phyloP scores from a whole-genome alignment of 176 grass and related monocot genomes.

The Oryza meyeriana region DNA sequence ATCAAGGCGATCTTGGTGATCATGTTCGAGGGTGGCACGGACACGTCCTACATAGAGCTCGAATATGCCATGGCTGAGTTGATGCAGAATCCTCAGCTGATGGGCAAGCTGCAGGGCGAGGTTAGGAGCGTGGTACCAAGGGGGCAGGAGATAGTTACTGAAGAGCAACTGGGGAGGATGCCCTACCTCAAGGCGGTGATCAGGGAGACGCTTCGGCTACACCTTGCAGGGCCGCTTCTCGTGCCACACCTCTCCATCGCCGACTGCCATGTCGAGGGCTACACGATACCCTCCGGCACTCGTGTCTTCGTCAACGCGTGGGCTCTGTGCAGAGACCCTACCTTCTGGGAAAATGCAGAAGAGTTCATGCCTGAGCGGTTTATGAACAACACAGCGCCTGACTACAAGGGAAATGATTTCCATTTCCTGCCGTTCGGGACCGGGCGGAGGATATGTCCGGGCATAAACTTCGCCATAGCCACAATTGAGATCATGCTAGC shows the following conservation, averaged over 20 bases:
- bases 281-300: conserved; percentile 31
- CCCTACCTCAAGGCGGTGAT: conserved; percentile 34
- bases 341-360: no score
- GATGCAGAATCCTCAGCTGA: background rate
- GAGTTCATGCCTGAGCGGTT: conserved; percentile 11
- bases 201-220: conserved; percentile 46
- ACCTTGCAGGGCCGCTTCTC: conserved; percentile 25
- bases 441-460: conserved; percentile 36
- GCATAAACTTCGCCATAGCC: conserved; percentile 30
- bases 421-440: conserved; percentile 34
- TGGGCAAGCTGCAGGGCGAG: conserved; percentile 48
- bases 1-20: background rate
- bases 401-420: conserved; percentile 35
- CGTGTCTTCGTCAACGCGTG: conserved; percentile 33
- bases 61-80: conserved; percentile 34
- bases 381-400: background rate
- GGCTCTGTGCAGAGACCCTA: background rate
- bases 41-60: conserved; percentile 31
- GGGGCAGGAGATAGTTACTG: background rate
- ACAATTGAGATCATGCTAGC: conserved; percentile 31
- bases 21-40: conserved; percentile 43
- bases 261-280: conserved; percentile 33
- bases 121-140: background rate
- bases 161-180: conserved; percentile 18
- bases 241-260: conserved; percentile 30